Percentiles rank a stretch among this genome's conserved stretches.
These are phyloP conservation scores for Penicillium subrubescens DNA, from an alignment of 495 filamentous ascomycete genomes.

Conservation along the genomic window DNA sequence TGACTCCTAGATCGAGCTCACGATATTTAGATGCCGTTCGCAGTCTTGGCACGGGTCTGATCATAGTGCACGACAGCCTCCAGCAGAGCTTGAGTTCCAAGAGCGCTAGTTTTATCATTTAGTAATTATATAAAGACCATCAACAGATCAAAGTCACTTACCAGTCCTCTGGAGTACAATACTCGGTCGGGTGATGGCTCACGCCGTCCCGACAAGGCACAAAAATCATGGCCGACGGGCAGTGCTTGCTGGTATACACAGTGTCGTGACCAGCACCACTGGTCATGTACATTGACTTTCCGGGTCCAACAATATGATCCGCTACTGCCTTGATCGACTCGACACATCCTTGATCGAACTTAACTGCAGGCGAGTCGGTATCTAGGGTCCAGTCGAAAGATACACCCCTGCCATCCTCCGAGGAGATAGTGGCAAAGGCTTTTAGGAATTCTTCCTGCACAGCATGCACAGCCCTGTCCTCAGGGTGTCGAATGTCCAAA, in stretches of 20 bases:
- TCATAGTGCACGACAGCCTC: constrained; percentile 42
- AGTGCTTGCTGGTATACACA: constrained; percentile 56
- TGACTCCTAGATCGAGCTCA: neutral
- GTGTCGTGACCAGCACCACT: constrained; percentile 63
- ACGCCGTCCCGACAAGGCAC: constrained; percentile 62
- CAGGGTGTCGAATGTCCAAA: constrained; percentile 66
- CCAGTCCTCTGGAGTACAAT: constrained; percentile 58
- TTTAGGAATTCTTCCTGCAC: constrained; percentile 49
- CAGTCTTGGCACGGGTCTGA: constrained; percentile 2
- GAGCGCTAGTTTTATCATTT: constrained; percentile 27
- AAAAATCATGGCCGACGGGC: constrained; percentile 66
- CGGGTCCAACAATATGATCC: constrained; percentile 42
- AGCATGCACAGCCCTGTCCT: constrained; percentile 54
- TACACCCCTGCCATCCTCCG: constrained; percentile 50
- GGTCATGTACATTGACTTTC: constrained; percentile 46
- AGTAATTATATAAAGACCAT: neutral
- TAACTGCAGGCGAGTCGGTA: constrained; percentile 60
- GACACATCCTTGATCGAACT: constrained; percentile 67
- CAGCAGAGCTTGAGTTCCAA: constrained; percentile 39
- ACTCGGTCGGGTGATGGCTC: constrained; percentile 64
- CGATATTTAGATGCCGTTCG: neutral
- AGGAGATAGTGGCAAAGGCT: constrained; percentile 54
- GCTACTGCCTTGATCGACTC: constrained; percentile 59
- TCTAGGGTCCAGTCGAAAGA: constrained; percentile 54
- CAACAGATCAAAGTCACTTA: constrained; percentile 18